Evolutionary conservation across 495 filamentous ascomycete species (phyloP).

Genomic region (Rhizodiscina lignyota): DNA sequence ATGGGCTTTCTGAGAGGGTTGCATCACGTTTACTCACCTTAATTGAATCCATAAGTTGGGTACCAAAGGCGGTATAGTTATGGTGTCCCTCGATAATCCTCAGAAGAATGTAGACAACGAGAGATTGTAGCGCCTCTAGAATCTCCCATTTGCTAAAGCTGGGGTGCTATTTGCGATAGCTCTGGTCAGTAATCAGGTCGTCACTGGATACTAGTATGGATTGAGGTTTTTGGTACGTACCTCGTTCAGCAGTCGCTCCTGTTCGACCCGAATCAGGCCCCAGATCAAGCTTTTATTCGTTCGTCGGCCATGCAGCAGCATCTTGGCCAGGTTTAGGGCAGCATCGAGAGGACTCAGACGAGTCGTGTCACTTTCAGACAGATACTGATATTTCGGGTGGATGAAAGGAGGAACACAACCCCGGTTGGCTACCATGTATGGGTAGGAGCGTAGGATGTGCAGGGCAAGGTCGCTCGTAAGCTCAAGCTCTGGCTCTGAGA

Average conservation of each 20-base stretch:
- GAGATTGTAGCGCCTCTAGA: not conserved
- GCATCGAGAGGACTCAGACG: not conserved
- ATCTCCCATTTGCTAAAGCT: not conserved
- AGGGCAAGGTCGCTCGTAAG: not conserved
- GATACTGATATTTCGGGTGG: conserved; percentile 1
- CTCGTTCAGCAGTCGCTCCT: not conserved
- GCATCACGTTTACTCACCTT: not conserved
- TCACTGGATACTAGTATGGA: not conserved
- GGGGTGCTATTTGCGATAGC: not conserved
- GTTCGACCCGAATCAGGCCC: not conserved
- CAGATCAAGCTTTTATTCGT: not conserved
- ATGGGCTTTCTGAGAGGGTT: not conserved
- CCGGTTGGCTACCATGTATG: not conserved
- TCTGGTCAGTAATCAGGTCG: not conserved
- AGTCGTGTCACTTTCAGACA: not conserved
- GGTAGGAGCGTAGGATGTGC: not conserved
- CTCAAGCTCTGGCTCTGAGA: not conserved
- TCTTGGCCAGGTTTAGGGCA: not conserved
- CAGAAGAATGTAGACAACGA: not conserved
- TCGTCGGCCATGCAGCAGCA: not conserved
- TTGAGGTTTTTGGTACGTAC: not conserved
- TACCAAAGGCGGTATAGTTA: not conserved
- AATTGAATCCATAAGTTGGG: not conserved
- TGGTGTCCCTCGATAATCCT: not conserved
- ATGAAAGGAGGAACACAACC: not conserved